Evolutionary conservation across 2,329 filamentous ascomycete species (phyloP), one percentile per base, ranked within the genome.

Genomic region (Ceratocystis diversiconidia): DNA sequence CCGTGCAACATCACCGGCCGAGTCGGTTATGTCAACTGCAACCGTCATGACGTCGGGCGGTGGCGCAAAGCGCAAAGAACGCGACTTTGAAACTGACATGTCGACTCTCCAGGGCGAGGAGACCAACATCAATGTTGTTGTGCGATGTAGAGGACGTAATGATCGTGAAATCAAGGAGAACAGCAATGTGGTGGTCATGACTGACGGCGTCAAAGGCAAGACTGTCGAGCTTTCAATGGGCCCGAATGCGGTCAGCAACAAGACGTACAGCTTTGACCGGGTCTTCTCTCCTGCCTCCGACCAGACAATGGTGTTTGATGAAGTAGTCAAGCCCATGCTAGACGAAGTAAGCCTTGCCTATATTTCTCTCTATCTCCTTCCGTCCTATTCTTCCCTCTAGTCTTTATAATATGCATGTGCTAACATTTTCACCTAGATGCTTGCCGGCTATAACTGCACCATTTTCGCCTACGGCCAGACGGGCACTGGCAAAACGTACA

Each of bases 381-480:
- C 46, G 2, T 22, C 22, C 25, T 28, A 25, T 6, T 15, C 36
- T 15, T 12, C 12, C 28, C 32, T 25, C 15, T 22, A 4, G 43
- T 7, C 15, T 6, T 48, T 10, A 28, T 62, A 30, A 61, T 66
- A 22, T 44, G 1, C 60, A 10, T 46, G 36, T 25, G 60, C 36
- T 62, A 62, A 62, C 55, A 25, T 30, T 57, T 61, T 25, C 17
- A 7, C 5, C 25, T 70, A 95, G 90, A 96, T 97, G 81, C 82
- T 99, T 52, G 83, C 86, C 28, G 94, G 94, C 63, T 97, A 90
- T 77, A 99, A 99, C 75, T 99, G 94, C 77, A 99, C 94, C 4
- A 96, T 99, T 68, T 99, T 99, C 72, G 94, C 94, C 43, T 99
- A 99, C 74, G 94, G 94, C 30, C 94, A 99, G 75, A 99, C 94